A percentile compares a stretch with the other conserved stretches of the same genome.
These are phyloP conservation scores for Wickerhamiella pararugosa DNA, from an alignment of 1,139 yeast genomes.

Conservation along the genomic window DNA sequence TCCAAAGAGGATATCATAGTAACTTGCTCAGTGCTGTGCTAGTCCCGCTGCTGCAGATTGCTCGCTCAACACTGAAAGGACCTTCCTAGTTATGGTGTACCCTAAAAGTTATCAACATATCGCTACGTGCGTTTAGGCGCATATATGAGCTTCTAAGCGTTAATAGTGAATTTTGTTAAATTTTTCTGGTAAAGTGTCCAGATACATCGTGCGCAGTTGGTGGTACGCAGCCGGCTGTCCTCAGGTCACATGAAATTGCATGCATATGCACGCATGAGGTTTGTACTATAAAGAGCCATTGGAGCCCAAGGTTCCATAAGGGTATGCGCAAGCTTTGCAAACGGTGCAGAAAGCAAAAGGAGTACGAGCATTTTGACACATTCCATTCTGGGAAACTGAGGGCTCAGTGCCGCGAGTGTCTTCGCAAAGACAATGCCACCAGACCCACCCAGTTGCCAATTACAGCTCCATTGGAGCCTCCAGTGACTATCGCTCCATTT, in stretches of 20 bases:
- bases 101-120: too few relatives aligned
- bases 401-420: slow-evolving; percentile 6
- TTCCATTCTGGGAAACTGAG: slow-evolving; percentile 5
- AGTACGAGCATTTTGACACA: slow-evolving; percentile 1
- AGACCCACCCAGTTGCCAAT: background rate
- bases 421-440: slow-evolving; percentile 6
- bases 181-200: too few relatives aligned
- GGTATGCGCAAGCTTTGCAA: slow-evolving; percentile 1
- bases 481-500: background rate
- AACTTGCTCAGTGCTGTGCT: too few relatives aligned
- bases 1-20: too few relatives aligned
- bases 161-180: too few relatives aligned
- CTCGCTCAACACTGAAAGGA: too few relatives aligned
- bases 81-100: too few relatives aligned
- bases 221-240: too few relatives aligned
- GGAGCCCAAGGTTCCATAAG: background rate
- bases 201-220: too few relatives aligned
- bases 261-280: background rate
- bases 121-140: too few relatives aligned
- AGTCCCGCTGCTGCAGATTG: too few relatives aligned
- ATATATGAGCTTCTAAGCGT: too few relatives aligned
- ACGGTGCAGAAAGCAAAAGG: slow-evolving; percentile 1
- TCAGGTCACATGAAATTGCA: background rate
- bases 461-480: slow-evolving; percentile 1
- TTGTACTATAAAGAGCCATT: background rate